Conservation (phyloP, 2,329 filamentous ascomycete species). For the Talaromyces sp. region DNA sequence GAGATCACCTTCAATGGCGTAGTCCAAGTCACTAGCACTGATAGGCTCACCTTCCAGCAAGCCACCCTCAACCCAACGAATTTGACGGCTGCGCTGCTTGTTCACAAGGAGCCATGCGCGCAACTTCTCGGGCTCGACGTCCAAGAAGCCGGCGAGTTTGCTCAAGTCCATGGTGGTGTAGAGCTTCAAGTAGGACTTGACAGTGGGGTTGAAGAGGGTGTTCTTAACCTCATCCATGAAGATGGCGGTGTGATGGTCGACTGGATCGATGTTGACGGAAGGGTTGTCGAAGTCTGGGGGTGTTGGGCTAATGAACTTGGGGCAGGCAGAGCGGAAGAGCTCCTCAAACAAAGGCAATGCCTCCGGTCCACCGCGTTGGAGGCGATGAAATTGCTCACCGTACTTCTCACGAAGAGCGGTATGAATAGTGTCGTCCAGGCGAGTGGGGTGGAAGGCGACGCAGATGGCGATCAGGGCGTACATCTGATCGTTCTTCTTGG, state of each 20-base stretch:
- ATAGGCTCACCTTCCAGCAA: conserved; percentile 88
- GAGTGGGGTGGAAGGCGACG: conserved; percentile 93
- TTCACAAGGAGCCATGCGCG: conserved; percentile 91
- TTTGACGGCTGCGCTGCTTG: conserved; percentile 97
- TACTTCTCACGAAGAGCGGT: conserved; percentile 97
- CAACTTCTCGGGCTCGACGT: conserved; percentile 93
- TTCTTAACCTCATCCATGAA: conserved; percentile 99
- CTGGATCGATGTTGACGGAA: conserved; percentile 88
- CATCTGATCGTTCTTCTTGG: conserved; percentile 99
- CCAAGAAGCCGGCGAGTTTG: conserved; percentile 95
- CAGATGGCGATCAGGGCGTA: conserved; percentile 98
- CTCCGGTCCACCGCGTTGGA: conserved; percentile 93
- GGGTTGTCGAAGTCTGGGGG: conserved; percentile 98
- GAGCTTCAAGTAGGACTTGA: conserved; percentile 97
- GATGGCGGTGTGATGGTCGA: conserved; percentile 93
- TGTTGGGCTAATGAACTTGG: conserved; percentile 98
- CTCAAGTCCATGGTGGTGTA: conserved; percentile 99
- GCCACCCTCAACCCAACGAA: conserved; percentile 86
- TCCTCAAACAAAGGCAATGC: conserved; percentile 96
- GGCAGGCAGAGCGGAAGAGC: conserved; percentile 95
- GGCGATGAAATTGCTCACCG: conserved; percentile 92
- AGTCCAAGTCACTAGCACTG: conserved; percentile 93
- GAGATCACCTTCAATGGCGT: conserved; percentile 91
- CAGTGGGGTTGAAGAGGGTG: conserved; percentile 95
- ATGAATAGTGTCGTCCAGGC: conserved; percentile 98